Evolutionary conservation across 441 rosid genomes (phyloP).

Genomic region (Bruguiera hainesii): DNA sequence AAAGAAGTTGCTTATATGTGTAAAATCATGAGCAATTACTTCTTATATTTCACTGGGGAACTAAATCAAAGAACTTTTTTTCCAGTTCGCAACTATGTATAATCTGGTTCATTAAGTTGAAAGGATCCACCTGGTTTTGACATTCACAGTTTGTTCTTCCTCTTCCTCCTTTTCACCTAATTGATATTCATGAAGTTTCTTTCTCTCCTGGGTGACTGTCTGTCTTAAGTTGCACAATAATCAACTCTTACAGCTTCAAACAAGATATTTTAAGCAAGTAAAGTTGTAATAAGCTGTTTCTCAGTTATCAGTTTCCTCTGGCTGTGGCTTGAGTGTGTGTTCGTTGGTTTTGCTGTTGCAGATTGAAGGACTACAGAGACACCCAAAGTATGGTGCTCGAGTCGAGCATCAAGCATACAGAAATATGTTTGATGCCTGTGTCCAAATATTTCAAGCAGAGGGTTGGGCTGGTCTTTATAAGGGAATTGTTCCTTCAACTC

Average conservation of each 20-base stretch:
- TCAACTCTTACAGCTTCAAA: no score
- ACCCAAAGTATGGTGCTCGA: constrained; percentile 86
- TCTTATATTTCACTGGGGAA: not conserved
- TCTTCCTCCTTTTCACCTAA: no score
- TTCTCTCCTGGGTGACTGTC: no score
- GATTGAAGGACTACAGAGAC: constrained; percentile 91
- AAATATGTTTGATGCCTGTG: constrained; percentile 76
- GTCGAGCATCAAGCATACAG: constrained; percentile 65
- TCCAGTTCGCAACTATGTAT: no score
- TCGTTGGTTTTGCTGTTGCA: constrained; percentile 29
- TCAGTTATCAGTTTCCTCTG: not conserved
- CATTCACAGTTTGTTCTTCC: no score
- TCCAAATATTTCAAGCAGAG: constrained; percentile 51
- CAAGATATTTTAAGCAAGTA: no score
- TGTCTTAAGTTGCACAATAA: no score
- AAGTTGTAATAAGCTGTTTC: no score
- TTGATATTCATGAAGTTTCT: no score
- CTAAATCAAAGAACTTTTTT: not conserved
- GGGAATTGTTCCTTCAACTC: constrained; percentile 90
- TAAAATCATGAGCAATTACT: not conserved
- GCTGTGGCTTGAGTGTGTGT: not conserved
- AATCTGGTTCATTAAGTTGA: no score
- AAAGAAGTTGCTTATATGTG: no score
- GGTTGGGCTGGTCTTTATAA: constrained; percentile 95
- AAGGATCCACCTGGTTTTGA: no score